A percentile compares a stretch with the other conserved stretches of the same genome.
Evolutionary conservation across 2,329 filamentous ascomycete genomes (phyloP).

Genomic region (Pyrenophora tritici-repentis): DNA sequence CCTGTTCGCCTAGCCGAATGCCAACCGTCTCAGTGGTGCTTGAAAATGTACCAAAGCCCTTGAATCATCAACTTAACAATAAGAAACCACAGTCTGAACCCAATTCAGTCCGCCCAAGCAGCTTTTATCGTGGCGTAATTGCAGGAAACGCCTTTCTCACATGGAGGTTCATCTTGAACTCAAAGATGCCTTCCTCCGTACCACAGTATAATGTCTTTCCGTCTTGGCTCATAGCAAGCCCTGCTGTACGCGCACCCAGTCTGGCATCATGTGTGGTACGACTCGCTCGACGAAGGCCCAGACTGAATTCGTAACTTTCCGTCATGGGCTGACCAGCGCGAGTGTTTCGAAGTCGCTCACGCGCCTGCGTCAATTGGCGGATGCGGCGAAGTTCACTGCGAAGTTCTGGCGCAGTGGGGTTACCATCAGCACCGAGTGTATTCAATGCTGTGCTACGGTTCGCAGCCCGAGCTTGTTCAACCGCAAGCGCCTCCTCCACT

Average conservation of each 20-base stretch:
- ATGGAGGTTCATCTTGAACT: constrained; percentile 69
- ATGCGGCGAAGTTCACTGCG: constrained; percentile 42
- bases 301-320: constrained; percentile 32
- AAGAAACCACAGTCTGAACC: background rate
- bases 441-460: constrained; percentile 20
- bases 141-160: constrained; percentile 59
- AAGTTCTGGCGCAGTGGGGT: constrained; percentile 37
- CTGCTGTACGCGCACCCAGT: constrained; percentile 53
- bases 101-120: background rate
- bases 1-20: constrained; percentile 9
- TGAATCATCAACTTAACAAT: background rate
- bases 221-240: constrained; percentile 56
- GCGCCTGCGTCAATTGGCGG: constrained; percentile 44
- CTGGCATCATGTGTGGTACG: constrained; percentile 36
- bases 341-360: constrained; percentile 44
- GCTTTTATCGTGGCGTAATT: constrained; percentile 41
- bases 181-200: constrained; percentile 74
- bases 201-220: constrained; percentile 54
- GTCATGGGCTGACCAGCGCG: constrained; percentile 33
- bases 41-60: background rate
- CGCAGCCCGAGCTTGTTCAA: constrained; percentile 37
- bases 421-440: constrained; percentile 17
- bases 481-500: constrained; percentile 54
- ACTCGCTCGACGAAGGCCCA: constrained; percentile 32
- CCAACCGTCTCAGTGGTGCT: constrained; percentile 1